These are phyloP conservation scores for Thoreauomyces humboldtii DNA, from an alignment of 192 early-diverging fungal genomes.

Conservation along the genomic window DNA sequence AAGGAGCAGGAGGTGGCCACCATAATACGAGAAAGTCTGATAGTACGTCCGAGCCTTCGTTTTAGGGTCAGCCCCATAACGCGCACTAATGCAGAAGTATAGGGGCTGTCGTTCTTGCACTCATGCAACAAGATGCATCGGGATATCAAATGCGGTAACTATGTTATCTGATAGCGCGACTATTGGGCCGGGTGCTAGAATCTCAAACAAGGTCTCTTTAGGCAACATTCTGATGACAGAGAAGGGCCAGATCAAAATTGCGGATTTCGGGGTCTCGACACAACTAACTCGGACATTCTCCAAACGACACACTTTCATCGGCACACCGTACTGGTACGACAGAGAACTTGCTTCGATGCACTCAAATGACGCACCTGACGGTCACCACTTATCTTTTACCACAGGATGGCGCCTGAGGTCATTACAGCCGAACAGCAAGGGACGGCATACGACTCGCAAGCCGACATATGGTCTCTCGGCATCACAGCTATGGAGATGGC, in stretches of 20 bases:
- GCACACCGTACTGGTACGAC: conserved; percentile 72
- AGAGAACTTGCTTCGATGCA: too few species aligned
- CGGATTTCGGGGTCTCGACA: conserved; percentile 96
- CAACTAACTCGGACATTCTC: conserved; percentile 69
- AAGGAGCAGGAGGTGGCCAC: conserved; percentile 42
- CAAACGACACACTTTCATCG: conserved; percentile 97
- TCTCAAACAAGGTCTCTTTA: neutral
- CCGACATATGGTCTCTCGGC: conserved; percentile 97
- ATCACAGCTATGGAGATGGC: conserved; percentile 75
- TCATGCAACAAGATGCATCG: conserved; percentile 51
- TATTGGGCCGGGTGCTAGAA: too few species aligned
- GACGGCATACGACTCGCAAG: conserved; percentile 52
- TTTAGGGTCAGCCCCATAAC: neutral
- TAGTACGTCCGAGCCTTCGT: conserved; percentile 17
- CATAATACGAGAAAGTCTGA: conserved; percentile 46
- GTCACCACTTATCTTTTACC: too few species aligned
- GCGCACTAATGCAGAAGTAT: neutral
- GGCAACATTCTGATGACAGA: conserved; percentile 77
- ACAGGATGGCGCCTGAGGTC: conserved; percentile 56
- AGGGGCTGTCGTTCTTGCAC: conserved; percentile 56
- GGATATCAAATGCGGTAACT: conserved; percentile 91
- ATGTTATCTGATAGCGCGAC: too few species aligned
- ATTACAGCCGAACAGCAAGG: conserved; percentile 47
- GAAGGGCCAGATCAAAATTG: conserved; percentile 82
- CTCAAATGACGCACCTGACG: too few species aligned